Conservation (phyloP, 371 early-diverging fungal genomes). For the Mortierella sp. region DNA sequence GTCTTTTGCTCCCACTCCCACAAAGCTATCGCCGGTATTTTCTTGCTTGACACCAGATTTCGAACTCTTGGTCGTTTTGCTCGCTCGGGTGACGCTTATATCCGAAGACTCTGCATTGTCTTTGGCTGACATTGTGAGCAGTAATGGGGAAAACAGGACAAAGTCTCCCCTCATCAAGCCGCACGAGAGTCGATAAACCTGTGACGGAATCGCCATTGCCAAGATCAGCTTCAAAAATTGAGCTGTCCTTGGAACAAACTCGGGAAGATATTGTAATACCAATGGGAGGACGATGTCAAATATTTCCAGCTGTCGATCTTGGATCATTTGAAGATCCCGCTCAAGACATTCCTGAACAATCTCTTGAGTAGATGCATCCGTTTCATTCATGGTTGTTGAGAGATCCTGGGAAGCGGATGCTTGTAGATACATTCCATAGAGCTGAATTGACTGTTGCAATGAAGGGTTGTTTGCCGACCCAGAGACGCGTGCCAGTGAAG, state of each 20-base stretch:
- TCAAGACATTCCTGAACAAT: conserved; percentile 28
- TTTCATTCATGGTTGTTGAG: conserved; percentile 3
- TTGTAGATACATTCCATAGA: conserved; percentile 36
- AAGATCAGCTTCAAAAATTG: conserved; percentile 30
- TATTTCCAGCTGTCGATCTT: conserved; percentile 29
- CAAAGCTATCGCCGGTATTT: background rate
- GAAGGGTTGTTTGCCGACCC: background rate
- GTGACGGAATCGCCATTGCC: conserved; percentile 30
- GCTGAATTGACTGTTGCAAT: conserved; percentile 13
- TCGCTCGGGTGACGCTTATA: conserved; percentile 14
- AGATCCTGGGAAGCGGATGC: conserved; percentile 25
- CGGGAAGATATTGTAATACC: conserved; percentile 27
- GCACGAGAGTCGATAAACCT: conserved; percentile 37
- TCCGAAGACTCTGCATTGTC: conserved; percentile 2
- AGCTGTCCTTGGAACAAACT: conserved; percentile 33
- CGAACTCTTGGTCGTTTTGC: conserved; percentile 9
- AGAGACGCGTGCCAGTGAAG: conserved; percentile 7
- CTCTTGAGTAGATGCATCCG: background rate
- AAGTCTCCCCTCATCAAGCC: conserved; percentile 27
- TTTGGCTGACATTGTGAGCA: background rate
- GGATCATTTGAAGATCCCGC: conserved; percentile 33
- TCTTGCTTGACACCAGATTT: conserved; percentile 2
- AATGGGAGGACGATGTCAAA: conserved; percentile 37
- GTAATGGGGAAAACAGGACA: conserved; percentile 21
- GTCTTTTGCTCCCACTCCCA: too few relatives aligned